Percentiles rank a stretch among this genome's conserved stretches.
Evolutionary conservation across 106 monocot genomes (phyloP).

Genomic region (Dendrobium huoshanense): DNA sequence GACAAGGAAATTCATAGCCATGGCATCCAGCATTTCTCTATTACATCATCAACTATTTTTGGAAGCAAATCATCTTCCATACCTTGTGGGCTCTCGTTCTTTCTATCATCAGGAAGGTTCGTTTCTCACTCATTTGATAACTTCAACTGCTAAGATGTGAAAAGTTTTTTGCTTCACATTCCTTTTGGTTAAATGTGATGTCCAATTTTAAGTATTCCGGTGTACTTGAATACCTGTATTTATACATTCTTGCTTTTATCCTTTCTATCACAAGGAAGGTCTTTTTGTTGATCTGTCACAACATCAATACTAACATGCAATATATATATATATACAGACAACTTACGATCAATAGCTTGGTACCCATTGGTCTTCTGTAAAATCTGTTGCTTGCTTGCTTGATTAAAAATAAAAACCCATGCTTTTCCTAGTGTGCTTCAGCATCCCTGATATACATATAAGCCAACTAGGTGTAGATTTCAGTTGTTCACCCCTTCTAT

Average conservation of each 20-base stretch:
- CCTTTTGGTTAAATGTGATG: background rate
- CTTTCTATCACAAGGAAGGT: background rate
- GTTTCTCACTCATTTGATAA: background rate
- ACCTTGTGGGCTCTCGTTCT: constrained; percentile 33
- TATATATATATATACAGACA: too few species aligned
- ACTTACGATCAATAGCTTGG: too few species aligned
- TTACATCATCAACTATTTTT: constrained; percentile 55
- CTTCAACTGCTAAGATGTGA: constrained; percentile 1
- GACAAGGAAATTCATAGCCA: constrained; percentile 29
- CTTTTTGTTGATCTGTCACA: background rate
- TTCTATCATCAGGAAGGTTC: constrained; percentile 78
- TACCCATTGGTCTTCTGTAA: background rate
- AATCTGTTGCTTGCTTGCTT: background rate
- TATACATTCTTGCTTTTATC: background rate
- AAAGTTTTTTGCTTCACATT: background rate
- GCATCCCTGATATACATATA: too few species aligned
- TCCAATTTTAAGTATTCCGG: background rate
- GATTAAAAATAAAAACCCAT: background rate
- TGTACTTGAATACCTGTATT: background rate
- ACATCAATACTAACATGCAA: background rate
- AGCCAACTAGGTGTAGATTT: too few species aligned
- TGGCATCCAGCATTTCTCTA: constrained; percentile 29
- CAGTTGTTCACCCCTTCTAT: too few species aligned
- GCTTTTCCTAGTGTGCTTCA: too few species aligned
- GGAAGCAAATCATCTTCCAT: constrained; percentile 31